phyloP scores from a whole-genome alignment of 257 asterid species.

The Mitragyna speciosa region DNA sequence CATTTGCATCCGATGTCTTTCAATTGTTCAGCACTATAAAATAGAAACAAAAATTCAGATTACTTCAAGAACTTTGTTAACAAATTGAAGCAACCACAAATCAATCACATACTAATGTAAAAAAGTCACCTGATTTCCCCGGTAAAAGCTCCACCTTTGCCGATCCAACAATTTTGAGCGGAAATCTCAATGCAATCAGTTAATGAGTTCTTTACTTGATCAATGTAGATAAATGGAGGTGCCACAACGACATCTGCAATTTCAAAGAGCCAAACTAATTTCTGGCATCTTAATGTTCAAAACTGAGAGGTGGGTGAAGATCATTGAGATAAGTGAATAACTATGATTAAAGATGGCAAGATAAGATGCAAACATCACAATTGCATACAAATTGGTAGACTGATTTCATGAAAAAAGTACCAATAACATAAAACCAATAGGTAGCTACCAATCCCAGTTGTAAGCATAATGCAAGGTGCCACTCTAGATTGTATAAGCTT shows the following conservation, averaged over 20 bases:
- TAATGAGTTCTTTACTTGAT: constrained; percentile 79
- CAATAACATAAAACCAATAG: neutral
- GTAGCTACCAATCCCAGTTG: neutral
- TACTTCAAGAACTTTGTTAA: neutral
- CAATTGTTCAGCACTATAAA: constrained; percentile 80
- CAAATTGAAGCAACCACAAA: neutral
- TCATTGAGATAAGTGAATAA: neutral
- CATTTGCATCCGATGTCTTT: constrained; percentile 93
- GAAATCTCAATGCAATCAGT: constrained; percentile 72
- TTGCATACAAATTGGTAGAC: neutral
- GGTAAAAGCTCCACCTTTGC: constrained; percentile 99
- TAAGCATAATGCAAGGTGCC: neutral
- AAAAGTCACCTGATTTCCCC: constrained; percentile 91
- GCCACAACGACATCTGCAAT: constrained; percentile 89
- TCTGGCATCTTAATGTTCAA: neutral
- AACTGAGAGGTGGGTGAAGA: neutral
- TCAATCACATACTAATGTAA: neutral
- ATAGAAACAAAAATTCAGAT: constrained; percentile 2
- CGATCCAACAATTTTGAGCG: constrained; percentile 96
- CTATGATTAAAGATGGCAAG: neutral
- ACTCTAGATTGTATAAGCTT: neutral
- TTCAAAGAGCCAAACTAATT: constrained; percentile 18
- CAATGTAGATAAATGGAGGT: constrained; percentile 95
- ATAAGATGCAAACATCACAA: neutral
- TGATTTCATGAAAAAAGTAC: neutral